Evolutionary conservation across 179 eudicot genomes (phyloP).

Genomic region (Silene coronaria): DNA sequence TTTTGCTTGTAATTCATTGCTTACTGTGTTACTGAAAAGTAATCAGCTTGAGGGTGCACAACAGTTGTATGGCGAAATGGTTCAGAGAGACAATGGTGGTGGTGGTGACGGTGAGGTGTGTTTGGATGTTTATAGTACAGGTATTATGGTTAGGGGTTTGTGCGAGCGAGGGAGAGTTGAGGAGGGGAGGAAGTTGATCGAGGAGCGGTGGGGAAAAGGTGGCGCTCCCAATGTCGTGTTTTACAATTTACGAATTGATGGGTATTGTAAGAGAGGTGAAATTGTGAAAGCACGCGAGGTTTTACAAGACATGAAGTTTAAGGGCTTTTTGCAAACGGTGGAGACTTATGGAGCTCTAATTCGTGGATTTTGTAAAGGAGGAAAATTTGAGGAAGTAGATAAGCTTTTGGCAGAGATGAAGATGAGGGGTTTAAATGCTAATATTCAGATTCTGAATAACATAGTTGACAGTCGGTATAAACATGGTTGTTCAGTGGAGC

Average conservation of each 20-base stretch:
- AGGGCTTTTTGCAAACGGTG: slow-evolving; percentile 62
- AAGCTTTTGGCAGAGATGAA: slow-evolving; percentile 66
- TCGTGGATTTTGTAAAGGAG: slow-evolving; percentile 55
- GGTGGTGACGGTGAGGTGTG: slow-evolving; percentile 33
- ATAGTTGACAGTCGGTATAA: slow-evolving; percentile 53
- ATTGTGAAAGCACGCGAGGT: slow-evolving; percentile 39
- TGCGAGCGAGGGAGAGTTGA: slow-evolving; percentile 71
- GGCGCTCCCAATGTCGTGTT: slow-evolving; percentile 80
- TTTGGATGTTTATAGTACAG: slow-evolving; percentile 68
- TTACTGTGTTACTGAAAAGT: slow-evolving; percentile 40
- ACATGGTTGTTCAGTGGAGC: slow-evolving; percentile 47
- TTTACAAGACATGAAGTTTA: slow-evolving; percentile 52
- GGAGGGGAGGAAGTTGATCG: slow-evolving; percentile 66
- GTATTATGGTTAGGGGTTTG: slow-evolving; percentile 65
- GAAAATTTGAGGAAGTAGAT: slow-evolving; percentile 54
- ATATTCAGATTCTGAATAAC: slow-evolving; percentile 55
- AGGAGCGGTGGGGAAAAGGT: slow-evolving; percentile 73
- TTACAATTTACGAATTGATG: slow-evolving; percentile 70
- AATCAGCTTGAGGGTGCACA: slow-evolving; percentile 43
- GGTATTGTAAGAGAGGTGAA: slow-evolving; percentile 72
- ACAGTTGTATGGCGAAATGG: slow-evolving; percentile 61
- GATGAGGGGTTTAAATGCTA: slow-evolving; percentile 47
- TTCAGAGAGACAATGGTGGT: slow-evolving; percentile 31
- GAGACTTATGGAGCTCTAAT: slow-evolving; percentile 79
- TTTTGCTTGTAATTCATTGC: slow-evolving; percentile 67